A percentile compares a stretch with the other conserved stretches of the same genome.
phyloP scores from a whole-genome alignment of 169 alveolate genomes.

The Theileria luwenshuni region DNA sequence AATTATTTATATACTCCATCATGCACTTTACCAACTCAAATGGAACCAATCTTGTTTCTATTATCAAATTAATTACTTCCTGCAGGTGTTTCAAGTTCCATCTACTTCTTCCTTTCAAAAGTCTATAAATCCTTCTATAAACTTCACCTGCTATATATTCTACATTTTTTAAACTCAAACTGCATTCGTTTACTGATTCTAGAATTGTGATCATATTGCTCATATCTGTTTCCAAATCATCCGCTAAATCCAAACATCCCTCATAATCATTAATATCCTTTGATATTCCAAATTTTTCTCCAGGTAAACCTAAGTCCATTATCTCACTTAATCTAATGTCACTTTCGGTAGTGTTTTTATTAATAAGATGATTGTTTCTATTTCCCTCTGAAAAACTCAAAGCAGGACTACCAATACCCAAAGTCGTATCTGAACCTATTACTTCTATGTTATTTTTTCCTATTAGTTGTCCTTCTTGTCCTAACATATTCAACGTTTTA shows the following conservation, averaged over 20 bases:
- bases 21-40: conserved; percentile 20
- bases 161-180: background rate
- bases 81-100: conserved; percentile 6
- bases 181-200: background rate
- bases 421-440: too few species aligned
- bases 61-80: conserved; percentile 27
- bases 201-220: background rate
- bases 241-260: background rate
- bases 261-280: background rate
- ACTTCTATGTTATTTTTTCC: too few species aligned
- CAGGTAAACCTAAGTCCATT: too few species aligned
- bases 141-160: background rate
- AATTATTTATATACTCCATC: conserved; percentile 35
- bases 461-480: too few species aligned
- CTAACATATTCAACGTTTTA: background rate
- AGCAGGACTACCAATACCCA: too few species aligned
- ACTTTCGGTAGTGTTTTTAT: background rate
- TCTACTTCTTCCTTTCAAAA: conserved; percentile 6
- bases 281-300: too few species aligned
- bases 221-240: background rate
- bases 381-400: too few species aligned
- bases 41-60: conserved; percentile 37
- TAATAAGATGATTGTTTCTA: too few species aligned
- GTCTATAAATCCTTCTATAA: background rate
- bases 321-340: too few species aligned